These are phyloP conservation scores for Eucalyptus erythrocorys DNA, from an alignment of 345 rosid species.

Conservation along the genomic window DNA sequence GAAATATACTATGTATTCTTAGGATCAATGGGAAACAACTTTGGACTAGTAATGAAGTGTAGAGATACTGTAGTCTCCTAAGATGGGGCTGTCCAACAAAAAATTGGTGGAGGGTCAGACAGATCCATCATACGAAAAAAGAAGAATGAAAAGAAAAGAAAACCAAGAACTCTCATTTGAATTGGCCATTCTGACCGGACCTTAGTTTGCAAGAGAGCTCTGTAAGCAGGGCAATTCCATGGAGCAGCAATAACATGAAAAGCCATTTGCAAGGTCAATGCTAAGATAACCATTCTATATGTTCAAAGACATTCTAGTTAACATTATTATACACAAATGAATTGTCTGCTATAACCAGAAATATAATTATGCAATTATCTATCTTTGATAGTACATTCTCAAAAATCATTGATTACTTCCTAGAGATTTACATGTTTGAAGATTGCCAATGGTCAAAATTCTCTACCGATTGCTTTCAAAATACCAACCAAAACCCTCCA, in stretches of 20 bases:
- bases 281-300: not conserved
- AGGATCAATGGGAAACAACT: not conserved
- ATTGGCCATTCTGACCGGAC: not conserved
- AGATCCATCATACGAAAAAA: not conserved
- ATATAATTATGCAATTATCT: not conserved
- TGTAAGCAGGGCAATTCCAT: not conserved
- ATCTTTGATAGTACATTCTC: not conserved
- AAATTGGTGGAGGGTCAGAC: not conserved
- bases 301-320: not conserved
- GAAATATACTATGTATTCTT: not conserved
- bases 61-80: not conserved
- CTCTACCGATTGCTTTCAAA: not conserved
- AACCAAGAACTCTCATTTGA: not conserved
- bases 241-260: not conserved
- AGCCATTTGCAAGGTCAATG: not conserved
- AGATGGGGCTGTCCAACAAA: not conserved
- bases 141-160: not conserved
- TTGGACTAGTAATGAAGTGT: not conserved
- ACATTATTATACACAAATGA: not conserved
- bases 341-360: not conserved
- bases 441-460: not conserved
- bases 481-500: not conserved
- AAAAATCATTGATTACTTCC: not conserved
- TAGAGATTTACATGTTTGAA: not conserved
- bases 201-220: not conserved